Base-by-base conservation (phyloP, 768 basidiomycete species). In the Termitomyces sp. region DNA sequence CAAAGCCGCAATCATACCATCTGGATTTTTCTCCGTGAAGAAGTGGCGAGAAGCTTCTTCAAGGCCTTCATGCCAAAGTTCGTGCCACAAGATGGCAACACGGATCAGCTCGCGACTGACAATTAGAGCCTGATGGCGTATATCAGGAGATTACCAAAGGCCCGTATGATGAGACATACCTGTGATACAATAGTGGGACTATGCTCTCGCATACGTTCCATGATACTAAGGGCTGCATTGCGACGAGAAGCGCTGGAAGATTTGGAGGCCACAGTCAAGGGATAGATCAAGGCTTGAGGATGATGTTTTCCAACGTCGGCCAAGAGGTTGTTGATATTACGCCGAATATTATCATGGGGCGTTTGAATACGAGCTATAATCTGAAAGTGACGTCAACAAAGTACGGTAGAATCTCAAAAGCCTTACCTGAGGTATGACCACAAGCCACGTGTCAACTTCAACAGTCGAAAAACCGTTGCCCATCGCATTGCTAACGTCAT, bases 331-430 rank as follows among this genome's bases (percentile, higher is more conserved):
- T 93, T 87, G 68, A 99, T 96, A 59, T 95, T 92, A 61, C 87
- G 82, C 35, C 93, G 84, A 59, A 98, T 92, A 58, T 90, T 90
- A 17, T 77, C 73, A 63, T 89, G 90, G 0, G 96, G 95, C 0
- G 95, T 97, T 77, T 99, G 95, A 63, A 99, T 96, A 16, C 97
- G 89, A 40, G 97, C 97, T 66, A 99, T 98, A 61, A 99, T 96
- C 93, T 98, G 57, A 38, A 58, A 37, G 29, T 21, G 41, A 23
- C 47, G 34, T 31, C 52, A 49, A 53, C 25, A 34, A 46, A 34
- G 14, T 32, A 16, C n/a, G 21, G 19, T 10, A 45, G 19, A 8
- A 16, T 25, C 31, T 43, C 16, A 14, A 46, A 17, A 10, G 42
- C 8, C 74, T 55, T 70, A 93, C 95, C 82, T 98, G 96, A 46